phyloP scores from a whole-genome alignment of 345 rosid species.

The Psidium guajava region DNA sequence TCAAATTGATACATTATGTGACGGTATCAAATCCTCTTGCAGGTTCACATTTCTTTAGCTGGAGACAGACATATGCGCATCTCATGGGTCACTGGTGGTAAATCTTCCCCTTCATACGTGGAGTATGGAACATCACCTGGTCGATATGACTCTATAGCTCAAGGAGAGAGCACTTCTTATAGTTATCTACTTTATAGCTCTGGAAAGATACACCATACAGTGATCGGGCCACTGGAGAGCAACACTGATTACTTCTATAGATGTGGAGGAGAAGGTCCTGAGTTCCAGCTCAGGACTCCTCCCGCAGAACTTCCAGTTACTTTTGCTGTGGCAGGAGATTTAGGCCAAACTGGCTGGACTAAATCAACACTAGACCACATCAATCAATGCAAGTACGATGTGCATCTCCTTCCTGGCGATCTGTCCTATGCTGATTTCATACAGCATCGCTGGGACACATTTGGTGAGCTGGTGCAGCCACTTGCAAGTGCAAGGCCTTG shows the following conservation, averaged over 20 bases:
- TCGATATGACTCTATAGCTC: constrained; percentile 27
- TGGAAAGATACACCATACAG: constrained; percentile 85
- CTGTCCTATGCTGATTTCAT: constrained; percentile 88
- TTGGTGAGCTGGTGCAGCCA: constrained; percentile 84
- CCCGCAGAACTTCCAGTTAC: constrained; percentile 68
- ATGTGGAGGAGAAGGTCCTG: constrained; percentile 77
- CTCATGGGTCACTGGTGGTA: constrained; percentile 64
- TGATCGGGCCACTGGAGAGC: constrained; percentile 71
- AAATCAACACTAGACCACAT: constrained; percentile 84
- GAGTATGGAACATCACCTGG: constrained; percentile 77
- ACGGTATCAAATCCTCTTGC: not conserved
- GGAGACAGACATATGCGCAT: constrained; percentile 80
- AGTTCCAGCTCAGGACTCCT: constrained; percentile 82
- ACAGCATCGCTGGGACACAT: constrained; percentile 87
- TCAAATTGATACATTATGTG: not conserved
- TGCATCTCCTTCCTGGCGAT: constrained; percentile 91
- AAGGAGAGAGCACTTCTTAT: constrained; percentile 81
- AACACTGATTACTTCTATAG: constrained; percentile 58
- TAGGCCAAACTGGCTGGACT: constrained; percentile 97
- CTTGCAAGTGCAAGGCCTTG: constrained; percentile 91
- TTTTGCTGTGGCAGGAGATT: constrained; percentile 90
- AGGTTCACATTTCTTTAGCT: constrained; percentile 71
- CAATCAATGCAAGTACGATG: constrained; percentile 54
- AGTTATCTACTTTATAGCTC: constrained; percentile 62
- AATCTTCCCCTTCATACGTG: constrained; percentile 53